Base-by-base conservation (phyloP, 2,329 filamentous ascomycete species). In the Fusarium protoensiforme region DNA sequence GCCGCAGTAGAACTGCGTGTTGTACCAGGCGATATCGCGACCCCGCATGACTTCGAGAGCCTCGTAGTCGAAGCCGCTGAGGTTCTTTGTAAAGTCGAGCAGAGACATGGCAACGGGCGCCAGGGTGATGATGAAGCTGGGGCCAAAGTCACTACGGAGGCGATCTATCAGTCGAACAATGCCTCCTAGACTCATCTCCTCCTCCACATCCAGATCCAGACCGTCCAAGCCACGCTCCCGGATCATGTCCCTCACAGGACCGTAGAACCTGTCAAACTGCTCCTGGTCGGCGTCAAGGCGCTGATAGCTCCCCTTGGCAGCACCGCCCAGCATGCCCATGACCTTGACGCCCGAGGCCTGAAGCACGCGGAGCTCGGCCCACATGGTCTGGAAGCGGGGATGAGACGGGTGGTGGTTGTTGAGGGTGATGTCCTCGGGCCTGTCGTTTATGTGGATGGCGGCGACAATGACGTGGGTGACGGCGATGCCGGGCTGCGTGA, bases 1-100 rank as follows among this genome's bases (percentile, higher is more conserved):
- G 2, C 94, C 94, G 79, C 93, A 96, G 86, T 98, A 98, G 82
- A 98, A 97, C 79, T 98, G 95, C 7, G 92, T 88, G 79, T 98
- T 98, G 81, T 98, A 98, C 90, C 94, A 98, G 4, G 88, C 87
- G 31, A 98, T 93, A 48, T 92, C 87, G 18, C 81, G 82, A 1
- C 92, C 92, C 7, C 90, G 86, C 81, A 90, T 87, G 13, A 87
- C 86, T 80, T 97, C 94, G 3, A 98, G 87, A 13, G 91, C 86
- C 51, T 90, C 87, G 81, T 98, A 98, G 80, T 91, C 88, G 81
- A 98, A 98, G 0, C 95, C 95, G 67, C 92, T 95, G 4, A 97
- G 87, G 80, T 94, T 93, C 53, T 81, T 82, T 24, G 80, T 80
- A 27, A 81, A 80, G 72, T 86, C 82, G 43, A 92, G 87, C 29